Evolutionary conservation across 2,329 filamentous ascomycete species (phyloP).

Genomic region (Aspergillus udagawae): DNA sequence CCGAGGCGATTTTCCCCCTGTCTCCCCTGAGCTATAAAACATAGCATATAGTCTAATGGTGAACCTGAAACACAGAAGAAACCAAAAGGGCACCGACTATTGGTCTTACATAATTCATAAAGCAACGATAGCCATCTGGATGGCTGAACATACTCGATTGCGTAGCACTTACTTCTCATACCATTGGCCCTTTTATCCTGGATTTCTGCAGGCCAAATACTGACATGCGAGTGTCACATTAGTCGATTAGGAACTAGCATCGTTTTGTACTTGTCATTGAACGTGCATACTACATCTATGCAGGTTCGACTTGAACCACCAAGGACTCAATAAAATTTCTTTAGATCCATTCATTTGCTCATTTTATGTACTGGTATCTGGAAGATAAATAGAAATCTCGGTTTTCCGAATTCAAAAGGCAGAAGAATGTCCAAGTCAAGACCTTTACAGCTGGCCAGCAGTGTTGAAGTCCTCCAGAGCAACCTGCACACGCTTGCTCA

Average conservation of each 20-base stretch:
- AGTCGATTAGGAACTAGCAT: background rate
- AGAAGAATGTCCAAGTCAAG: background rate
- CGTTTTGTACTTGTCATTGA: no score
- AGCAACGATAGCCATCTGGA: background rate
- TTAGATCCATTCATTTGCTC: background rate
- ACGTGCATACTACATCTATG: background rate
- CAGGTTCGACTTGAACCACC: background rate
- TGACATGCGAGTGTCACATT: background rate
- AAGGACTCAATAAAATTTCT: background rate
- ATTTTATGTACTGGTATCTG: conserved; percentile 18
- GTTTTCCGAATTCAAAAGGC: conserved; percentile 2
- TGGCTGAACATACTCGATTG: background rate
- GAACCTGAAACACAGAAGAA: no score
- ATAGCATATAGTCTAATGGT: no score
- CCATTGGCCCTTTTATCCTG: background rate
- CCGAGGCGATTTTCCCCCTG: no score
- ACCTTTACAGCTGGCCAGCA: conserved; percentile 66
- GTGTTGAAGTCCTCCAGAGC: conserved; percentile 92
- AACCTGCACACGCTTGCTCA: conserved; percentile 73
- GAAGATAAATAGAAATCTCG: background rate
- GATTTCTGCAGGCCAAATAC: background rate
- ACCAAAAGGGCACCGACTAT: background rate
- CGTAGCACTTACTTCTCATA: no score
- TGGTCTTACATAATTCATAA: background rate
- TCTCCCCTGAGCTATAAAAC: background rate